Evolutionary conservation across 2,329 filamentous ascomycete species (phyloP), one percentile per base, ranked within the genome.

Genomic region (Amesomyces nigricolor): DNA sequence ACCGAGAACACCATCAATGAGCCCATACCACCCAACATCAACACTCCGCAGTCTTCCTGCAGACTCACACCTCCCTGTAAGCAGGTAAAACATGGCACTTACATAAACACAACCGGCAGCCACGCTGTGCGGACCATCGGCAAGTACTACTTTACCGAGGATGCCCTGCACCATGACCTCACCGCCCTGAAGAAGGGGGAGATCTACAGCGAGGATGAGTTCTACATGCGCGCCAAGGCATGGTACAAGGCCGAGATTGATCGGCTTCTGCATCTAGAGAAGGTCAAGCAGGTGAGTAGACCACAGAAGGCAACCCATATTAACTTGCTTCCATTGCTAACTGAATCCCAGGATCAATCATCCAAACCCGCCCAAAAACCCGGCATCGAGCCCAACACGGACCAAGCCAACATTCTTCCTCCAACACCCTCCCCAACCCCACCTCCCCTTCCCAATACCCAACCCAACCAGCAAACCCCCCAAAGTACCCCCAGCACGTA

Each of bases 241-340:
- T 65, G 63, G 63, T 65, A 62, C 54, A 64, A 62, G 48, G 61
- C 61, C 44, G 62, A 64, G 47, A 58, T 63, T n/a, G 60, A 63
- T 40, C 59, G 63, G 2, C 26, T 56, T 4, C n/a, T 60, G 3
- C 59, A 62, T 16, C n/a, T 53, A 0, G 43, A 58, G 10, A 42
- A 1, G 26, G 40, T 58, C 6, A 35, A 19, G 22, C n/a, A 50
- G 55, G 58, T 58, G 32, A 46, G 56, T 32, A 1, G n/a, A 5
- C 10, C 16, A 26, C 17, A 19, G 17, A 19, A 19, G 17, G 2
- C 17, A 19, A 19, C n/a, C n/a, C n/a, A n/a, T n/a, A n/a, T n/a
- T n/a, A n/a, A 19, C 3, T 19, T 19, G 17, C 17, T 19, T 19
- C 17, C 10, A 30, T 29, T 45, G 7, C 16, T 44, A 37, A 51